Conservation (phyloP, 306 rosid genomes). For the Hippophae gyantsensis region DNA sequence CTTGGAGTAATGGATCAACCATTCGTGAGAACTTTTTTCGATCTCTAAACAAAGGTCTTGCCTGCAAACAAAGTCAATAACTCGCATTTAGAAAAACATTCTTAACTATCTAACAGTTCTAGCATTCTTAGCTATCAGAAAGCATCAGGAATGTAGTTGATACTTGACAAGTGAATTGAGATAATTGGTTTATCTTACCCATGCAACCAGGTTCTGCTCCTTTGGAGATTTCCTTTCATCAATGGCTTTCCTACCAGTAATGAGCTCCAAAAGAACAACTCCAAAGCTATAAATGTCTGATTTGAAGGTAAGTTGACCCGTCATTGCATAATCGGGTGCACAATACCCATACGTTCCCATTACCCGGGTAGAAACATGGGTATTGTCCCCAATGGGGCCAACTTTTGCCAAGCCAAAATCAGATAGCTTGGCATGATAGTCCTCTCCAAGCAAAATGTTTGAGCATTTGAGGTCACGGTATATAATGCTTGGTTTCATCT, state of each 20-base stretch:
- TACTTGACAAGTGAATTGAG: background rate
- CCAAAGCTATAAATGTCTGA: slow-evolving; percentile 89
- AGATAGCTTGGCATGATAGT: slow-evolving; percentile 64
- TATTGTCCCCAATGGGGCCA: slow-evolving; percentile 66
- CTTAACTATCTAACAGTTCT: too few relatives aligned
- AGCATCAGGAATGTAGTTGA: too few relatives aligned
- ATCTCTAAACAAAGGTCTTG: slow-evolving; percentile 61
- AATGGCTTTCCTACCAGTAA: slow-evolving; percentile 67
- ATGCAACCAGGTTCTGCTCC: slow-evolving; percentile 67
- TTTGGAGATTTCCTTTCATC: slow-evolving; percentile 31
- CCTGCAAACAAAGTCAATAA: slow-evolving; percentile 37
- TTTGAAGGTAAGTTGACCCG: slow-evolving; percentile 76
- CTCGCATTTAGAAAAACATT: background rate
- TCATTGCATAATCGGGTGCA: slow-evolving; percentile 78
- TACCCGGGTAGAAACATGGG: slow-evolving; percentile 64
- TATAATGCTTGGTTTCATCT: slow-evolving; percentile 61
- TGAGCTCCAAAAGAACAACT: slow-evolving; percentile 87
- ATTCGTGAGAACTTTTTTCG: slow-evolving; percentile 52
- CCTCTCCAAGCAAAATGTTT: slow-evolving; percentile 75
- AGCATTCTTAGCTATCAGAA: too few relatives aligned
- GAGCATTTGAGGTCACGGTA: slow-evolving; percentile 82
- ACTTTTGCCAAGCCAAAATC: slow-evolving; percentile 90
- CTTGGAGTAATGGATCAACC: slow-evolving; percentile 71
- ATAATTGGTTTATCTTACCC: slow-evolving; percentile 48
- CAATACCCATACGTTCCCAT: slow-evolving; percentile 89